Evolutionary conservation across 345 rosid species (phyloP).

Genomic region (Salix suchowensis): DNA sequence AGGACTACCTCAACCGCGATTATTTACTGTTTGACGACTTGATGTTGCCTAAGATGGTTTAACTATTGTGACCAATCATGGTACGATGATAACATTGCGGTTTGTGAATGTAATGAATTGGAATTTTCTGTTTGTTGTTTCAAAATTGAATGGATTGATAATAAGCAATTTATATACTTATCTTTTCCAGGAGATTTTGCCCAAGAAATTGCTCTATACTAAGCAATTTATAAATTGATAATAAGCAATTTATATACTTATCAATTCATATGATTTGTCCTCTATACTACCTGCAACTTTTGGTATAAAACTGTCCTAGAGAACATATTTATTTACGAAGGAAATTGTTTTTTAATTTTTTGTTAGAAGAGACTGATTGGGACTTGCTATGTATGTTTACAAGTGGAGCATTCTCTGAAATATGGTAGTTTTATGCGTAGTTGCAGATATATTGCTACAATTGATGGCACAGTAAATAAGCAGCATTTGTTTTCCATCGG

Average conservation of each 20-base stretch:
- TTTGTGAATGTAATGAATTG: not conserved
- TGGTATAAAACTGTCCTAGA: not conserved
- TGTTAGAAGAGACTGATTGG: not conserved
- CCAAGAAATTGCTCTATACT: conserved; percentile 70
- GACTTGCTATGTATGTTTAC: not conserved
- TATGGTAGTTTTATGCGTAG: conserved; percentile 1
- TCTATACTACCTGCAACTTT: not conserved
- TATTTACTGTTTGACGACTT: conserved; percentile 95
- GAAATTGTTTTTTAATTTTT: not conserved
- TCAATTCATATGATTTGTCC: conserved; percentile 19
- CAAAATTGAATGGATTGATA: conserved; percentile 5
- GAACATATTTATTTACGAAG: not conserved
- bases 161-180: not conserved
- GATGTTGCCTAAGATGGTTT: conserved; percentile 94
- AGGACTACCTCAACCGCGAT: conserved; percentile 72
- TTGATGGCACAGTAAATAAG: conserved; percentile 62
- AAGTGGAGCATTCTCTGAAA: not conserved
- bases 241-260: not conserved
- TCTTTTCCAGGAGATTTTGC: conserved; percentile 74
- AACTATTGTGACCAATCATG: conserved; percentile 84
- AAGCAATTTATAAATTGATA: no score
- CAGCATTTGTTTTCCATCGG: conserved; percentile 65
- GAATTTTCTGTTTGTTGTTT: not conserved
- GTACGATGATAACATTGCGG: conserved; percentile 24
- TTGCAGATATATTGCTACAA: conserved; percentile 72